These are phyloP conservation scores for Rugonectria rugulosa DNA, from an alignment of 2,329 filamentous ascomycete species.

Conservation along the genomic window DNA sequence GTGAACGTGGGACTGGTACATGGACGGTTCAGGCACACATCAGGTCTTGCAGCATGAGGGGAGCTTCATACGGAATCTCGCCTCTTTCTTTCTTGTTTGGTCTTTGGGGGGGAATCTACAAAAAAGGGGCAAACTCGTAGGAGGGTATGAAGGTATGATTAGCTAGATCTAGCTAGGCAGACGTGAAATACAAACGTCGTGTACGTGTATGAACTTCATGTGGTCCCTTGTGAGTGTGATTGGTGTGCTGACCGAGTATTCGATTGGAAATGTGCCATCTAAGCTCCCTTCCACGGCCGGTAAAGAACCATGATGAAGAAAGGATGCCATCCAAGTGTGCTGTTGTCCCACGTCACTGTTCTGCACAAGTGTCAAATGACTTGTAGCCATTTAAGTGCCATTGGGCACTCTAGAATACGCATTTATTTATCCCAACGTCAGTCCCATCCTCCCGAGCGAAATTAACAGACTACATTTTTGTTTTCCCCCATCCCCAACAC, in stretches of 20 bases:
- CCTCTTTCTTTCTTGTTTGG: not conserved
- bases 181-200: conserved; percentile 10
- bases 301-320: no score
- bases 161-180: not conserved
- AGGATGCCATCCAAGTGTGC: no score
- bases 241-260: no score
- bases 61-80: no score
- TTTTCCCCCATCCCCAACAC: conserved; percentile 38
- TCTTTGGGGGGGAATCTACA: not conserved
- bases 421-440: not conserved
- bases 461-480: conserved; percentile 42
- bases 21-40: not conserved
- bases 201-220: conserved; percentile 5
- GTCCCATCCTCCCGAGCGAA: not conserved
- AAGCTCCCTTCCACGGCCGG: no score
- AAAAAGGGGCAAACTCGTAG: not conserved
- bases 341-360: no score
- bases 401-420: no score
- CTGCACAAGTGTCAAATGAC: no score
- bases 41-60: not conserved
- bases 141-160: not conserved
- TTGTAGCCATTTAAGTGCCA: no score
- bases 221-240: not conserved
- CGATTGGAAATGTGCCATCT: no score
- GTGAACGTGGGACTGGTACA: not conserved